Percentiles rank a stretch among this genome's conserved stretches.
Evolutionary conservation across 306 rosid genomes (phyloP).

Genomic region (Urtica urens): DNA sequence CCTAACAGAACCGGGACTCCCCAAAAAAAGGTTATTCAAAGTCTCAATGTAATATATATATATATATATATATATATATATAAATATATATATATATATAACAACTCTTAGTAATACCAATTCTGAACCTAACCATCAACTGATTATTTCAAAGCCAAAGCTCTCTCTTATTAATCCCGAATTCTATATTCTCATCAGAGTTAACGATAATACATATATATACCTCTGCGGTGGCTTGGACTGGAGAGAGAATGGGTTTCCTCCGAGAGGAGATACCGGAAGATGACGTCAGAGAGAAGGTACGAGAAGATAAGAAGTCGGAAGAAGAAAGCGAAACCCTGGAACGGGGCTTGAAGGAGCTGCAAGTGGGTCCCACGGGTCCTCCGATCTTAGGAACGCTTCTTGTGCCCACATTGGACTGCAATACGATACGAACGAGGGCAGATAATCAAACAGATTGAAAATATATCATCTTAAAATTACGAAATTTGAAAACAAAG

Average conservation of each 20-base stretch:
- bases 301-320: conserved; percentile 22
- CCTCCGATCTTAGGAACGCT: conserved; percentile 17
- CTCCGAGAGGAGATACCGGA: conserved; percentile 19
- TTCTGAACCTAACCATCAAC: too few relatives aligned
- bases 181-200: too few relatives aligned
- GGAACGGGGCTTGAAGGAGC: conserved; percentile 7
- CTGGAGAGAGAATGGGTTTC: conserved; percentile 14
- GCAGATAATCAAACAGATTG: background rate
- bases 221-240: conserved; percentile 51
- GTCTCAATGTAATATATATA: too few relatives aligned
- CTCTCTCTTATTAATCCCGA: too few relatives aligned
- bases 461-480: background rate
- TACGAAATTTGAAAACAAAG: background rate
- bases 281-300: conserved; percentile 16
- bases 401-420: conserved; percentile 30
- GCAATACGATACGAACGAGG: conserved; percentile 3
- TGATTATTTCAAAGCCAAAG: too few relatives aligned
- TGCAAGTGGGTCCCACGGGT: conserved; percentile 10
- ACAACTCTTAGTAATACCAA: too few relatives aligned
- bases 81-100: too few relatives aligned
- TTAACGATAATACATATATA: background rate
- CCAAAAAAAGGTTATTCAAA: too few relatives aligned
- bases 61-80: too few relatives aligned
- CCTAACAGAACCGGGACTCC: too few relatives aligned
- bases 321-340: conserved; percentile 8